Conservation (phyloP, 495 filamentous ascomycete genomes). For the Parmelia sp. region DNA sequence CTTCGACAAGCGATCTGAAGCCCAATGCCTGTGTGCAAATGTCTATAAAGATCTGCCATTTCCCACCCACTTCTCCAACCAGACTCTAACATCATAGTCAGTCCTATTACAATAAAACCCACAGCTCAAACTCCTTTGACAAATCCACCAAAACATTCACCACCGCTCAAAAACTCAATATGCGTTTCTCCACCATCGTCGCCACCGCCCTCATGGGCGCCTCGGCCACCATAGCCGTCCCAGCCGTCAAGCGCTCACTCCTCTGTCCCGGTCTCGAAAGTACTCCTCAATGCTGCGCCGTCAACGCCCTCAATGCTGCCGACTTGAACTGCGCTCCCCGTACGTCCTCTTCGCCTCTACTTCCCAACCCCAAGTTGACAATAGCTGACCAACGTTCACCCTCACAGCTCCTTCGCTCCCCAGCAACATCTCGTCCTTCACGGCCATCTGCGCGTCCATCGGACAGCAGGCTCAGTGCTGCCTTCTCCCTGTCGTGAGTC, state of each 20-base stretch:
- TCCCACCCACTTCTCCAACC: neutral
- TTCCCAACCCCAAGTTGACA: neutral
- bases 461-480: constrained; percentile 7
- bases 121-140: neutral
- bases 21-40: neutral
- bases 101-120: neutral
- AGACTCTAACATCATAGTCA: neutral
- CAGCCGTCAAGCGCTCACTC: neutral
- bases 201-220: neutral
- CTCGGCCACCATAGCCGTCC: neutral
- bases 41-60: neutral
- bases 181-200: constrained; percentile 1
- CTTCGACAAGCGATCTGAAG: neutral
- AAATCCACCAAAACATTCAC: neutral
- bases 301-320: neutral
- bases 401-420: neutral
- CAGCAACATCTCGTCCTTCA: neutral
- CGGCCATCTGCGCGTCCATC: neutral
- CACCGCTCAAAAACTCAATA: neutral
- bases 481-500: neutral
- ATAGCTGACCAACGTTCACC: neutral
- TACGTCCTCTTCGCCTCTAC: neutral
- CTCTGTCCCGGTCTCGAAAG: neutral
- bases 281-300: neutral
- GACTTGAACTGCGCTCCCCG: neutral